phyloP scores from a whole-genome alignment of 1,284 basidiomycete species.

The Agaricales sp. region DNA sequence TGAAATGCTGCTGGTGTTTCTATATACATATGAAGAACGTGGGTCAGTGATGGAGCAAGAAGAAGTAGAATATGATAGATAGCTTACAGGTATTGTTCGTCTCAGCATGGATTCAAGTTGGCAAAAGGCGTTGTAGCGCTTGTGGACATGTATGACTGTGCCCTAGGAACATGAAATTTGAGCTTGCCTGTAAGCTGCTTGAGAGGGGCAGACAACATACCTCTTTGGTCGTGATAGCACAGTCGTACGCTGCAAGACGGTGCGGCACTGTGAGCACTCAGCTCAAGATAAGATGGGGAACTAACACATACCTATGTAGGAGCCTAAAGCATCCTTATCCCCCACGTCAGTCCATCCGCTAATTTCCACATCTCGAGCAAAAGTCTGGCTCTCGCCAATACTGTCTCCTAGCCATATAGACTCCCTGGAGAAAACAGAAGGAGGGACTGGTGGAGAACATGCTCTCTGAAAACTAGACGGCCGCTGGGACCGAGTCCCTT shows the following conservation, averaged over 20 bases:
- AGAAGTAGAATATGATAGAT: background rate
- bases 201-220: constrained; percentile 18
- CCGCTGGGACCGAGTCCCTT: constrained; percentile 4
- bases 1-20: constrained; percentile 18
- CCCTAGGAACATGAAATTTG: constrained; percentile 25
- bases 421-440: constrained; percentile 50
- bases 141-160: constrained; percentile 55
- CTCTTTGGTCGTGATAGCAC: constrained; percentile 53
- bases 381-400: constrained; percentile 37
- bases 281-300: too few relatives aligned
- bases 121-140: constrained; percentile 63
- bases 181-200: background rate
- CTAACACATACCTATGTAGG: constrained; percentile 42
- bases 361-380: constrained; percentile 53
- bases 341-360: constrained; percentile 62
- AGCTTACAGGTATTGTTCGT: constrained; percentile 41
- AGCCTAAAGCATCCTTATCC: constrained; percentile 40
- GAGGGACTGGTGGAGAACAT: constrained; percentile 25
- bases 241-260: constrained; percentile 42
- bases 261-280: background rate
- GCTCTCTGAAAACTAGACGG: constrained; percentile 13
- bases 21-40: background rate
- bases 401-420: constrained; percentile 53
- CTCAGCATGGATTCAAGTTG: constrained; percentile 41
- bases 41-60: constrained; percentile 3